These are phyloP conservation scores for Arachis hypogaea DNA, from an alignment of 306 rosid genomes.

Conservation along the genomic window DNA sequence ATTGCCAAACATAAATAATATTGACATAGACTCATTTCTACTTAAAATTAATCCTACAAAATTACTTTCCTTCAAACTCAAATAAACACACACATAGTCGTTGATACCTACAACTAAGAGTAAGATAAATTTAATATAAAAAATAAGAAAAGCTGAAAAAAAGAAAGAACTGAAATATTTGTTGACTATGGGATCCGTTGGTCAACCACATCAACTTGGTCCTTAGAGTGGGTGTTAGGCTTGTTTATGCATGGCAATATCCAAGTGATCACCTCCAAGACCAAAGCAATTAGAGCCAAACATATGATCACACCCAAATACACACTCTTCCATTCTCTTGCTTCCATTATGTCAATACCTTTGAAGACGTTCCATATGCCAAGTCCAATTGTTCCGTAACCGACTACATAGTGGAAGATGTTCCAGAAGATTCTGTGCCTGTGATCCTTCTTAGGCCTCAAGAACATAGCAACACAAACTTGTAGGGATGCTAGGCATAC, in stretches of 20 bases:
- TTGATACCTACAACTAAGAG: too few relatives aligned
- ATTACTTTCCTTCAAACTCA: too few relatives aligned
- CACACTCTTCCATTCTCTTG: neutral
- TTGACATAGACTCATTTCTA: too few relatives aligned
- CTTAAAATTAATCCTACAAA: too few relatives aligned
- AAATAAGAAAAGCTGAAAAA: too few relatives aligned
- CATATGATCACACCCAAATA: neutral
- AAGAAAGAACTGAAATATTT: too few relatives aligned
- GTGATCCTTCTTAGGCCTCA: constrained; percentile 30
- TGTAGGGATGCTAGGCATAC: constrained; percentile 10
- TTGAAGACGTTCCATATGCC: neutral
- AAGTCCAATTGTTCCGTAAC: constrained; percentile 12
- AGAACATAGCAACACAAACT: neutral
- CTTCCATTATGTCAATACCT: neutral
- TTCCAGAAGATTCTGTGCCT: constrained; percentile 33
- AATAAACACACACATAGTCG: too few relatives aligned
- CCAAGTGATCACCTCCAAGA: neutral
- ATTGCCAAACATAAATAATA: too few relatives aligned
- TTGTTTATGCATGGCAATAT: neutral
- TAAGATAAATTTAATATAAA: too few relatives aligned
- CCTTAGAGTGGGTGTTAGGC: too few relatives aligned
- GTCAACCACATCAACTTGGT: neutral
- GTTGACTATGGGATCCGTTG: neutral
- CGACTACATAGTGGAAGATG: neutral
- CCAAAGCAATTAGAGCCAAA: neutral